A percentile compares a stretch with the other conserved stretches of the same genome.
Evolutionary conservation across 345 rosid genomes (phyloP).

Genomic region (Combretum micranthum): DNA sequence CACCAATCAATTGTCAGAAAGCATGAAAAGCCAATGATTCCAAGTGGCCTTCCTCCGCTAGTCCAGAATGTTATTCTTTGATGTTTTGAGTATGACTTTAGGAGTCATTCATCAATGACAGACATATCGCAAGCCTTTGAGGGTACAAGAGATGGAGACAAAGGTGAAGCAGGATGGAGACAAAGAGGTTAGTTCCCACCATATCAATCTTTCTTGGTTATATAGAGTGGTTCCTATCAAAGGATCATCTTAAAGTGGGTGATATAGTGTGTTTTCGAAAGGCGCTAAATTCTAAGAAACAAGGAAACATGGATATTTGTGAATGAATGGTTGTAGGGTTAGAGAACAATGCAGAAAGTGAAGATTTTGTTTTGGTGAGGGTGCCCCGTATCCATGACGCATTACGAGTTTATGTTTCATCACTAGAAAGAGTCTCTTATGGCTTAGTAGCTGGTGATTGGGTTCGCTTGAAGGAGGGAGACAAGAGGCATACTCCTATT

Average conservation of each 20-base stretch:
- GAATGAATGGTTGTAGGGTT: slow-evolving; percentile 79
- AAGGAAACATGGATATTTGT: no score
- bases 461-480: slow-evolving; percentile 69
- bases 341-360: slow-evolving; percentile 40
- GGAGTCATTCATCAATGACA: slow-evolving; percentile 74
- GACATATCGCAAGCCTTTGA: slow-evolving; percentile 58
- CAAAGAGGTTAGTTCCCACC: no score
- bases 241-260: no score
- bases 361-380: slow-evolving; percentile 73
- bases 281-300: no score
- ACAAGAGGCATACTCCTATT: slow-evolving; percentile 63
- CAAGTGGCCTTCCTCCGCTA: slow-evolving; percentile 66
- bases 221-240: no score
- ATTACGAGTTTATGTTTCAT: slow-evolving; percentile 52
- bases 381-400: slow-evolving; percentile 83
- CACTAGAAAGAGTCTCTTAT: no score
- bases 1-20: slow-evolving; percentile 55
- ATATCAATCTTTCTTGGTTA: slow-evolving; percentile 32
- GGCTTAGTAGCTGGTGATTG: slow-evolving; percentile 91
- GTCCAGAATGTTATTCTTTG: no score
- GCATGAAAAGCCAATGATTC: slow-evolving; percentile 63
- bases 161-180: slow-evolving; percentile 47
- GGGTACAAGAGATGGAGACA: slow-evolving; percentile 48
- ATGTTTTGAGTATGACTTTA: slow-evolving; percentile 84
- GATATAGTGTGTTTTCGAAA: no score